Base-by-base conservation (phyloP, 2,329 filamentous ascomycete genomes). In the Ilyonectria sp. region DNA sequence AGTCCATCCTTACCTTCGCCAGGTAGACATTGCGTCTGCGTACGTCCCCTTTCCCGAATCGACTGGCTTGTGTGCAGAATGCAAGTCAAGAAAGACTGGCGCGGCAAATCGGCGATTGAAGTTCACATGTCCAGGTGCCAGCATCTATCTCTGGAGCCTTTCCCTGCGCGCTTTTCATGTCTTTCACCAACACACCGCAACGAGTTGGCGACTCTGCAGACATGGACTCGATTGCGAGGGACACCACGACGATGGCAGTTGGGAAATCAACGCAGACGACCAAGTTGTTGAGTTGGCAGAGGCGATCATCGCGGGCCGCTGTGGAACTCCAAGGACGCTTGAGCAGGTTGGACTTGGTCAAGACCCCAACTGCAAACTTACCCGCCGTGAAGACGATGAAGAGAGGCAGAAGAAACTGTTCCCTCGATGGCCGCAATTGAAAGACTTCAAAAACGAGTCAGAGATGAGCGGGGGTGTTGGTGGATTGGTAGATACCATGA, bases 121-220 rank as follows among this genome's bases (percentile, higher is more conserved):
- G 31, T 37, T 29, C 13, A 56, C 60, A 15, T 62, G 60, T 17
- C 52, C 19, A 11, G n/a, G n/a, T 8, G 8, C 15, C 2, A 56
- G 29, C 17, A 10, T 62, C 13, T 49, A 40, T 10, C 15, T 56
- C 2, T 62, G 52, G 60, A 62, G 50, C 17, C 29, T 63, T 19
- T 13, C 52, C 4, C 35, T 63, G 21, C 52, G 60, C 7, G 11
- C 60, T 9, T 63, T 57, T n/a, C 60, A 63, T 23, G 33, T 44
- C 7, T 56, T 63, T 47, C 60, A 63, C 23, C 21, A 40, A 21
- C 5, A 3, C 6, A 15, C 2, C 9, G 11, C 31, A 31, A 21
- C 10, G 21, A 23, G 5, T 4, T 63, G 43, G 60, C n/a, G 21
- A 13, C 31, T 63, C 21, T 63, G 60, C 10, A 29, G 23, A 19